Percentiles rank a stretch among this genome's conserved stretches.
phyloP scores from a whole-genome alignment of 2,329 filamentous ascomycete genomes.

The Fusarium sororula region DNA sequence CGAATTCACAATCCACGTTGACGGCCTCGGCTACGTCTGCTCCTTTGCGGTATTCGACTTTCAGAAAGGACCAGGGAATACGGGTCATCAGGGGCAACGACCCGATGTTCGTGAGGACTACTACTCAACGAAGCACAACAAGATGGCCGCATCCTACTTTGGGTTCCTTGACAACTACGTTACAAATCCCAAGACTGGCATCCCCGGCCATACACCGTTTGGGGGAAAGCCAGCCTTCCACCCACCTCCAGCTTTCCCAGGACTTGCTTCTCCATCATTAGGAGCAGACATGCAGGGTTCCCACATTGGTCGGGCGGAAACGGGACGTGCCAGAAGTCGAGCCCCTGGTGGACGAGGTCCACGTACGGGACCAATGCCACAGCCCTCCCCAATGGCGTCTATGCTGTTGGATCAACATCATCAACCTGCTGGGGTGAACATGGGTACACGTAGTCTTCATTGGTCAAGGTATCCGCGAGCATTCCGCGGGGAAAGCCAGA shows the following conservation, averaged over 20 bases:
- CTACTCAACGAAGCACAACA: conserved; percentile 93
- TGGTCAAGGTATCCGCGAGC: conserved; percentile 55
- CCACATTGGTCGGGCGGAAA: conserved; percentile 52
- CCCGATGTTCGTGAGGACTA: conserved; percentile 88
- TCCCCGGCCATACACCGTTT: conserved; percentile 68
- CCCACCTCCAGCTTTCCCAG: conserved; percentile 79
- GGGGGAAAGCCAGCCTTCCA: conserved; percentile 69
- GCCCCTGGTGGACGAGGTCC: conserved; percentile 46
- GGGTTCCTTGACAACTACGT: conserved; percentile 95
- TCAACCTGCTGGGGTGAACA: conserved; percentile 66
- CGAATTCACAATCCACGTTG: conserved; percentile 96
- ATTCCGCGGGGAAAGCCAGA: conserved; percentile 59
- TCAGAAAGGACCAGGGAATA: conserved; percentile 74
- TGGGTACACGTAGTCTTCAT: conserved; percentile 57
- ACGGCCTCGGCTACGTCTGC: conserved; percentile 94
- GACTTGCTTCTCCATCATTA: conserved; percentile 69
- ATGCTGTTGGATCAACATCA: conserved; percentile 80
- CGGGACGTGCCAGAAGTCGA: conserved; percentile 56
- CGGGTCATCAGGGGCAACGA: conserved; percentile 50
- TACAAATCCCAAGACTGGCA: conserved; percentile 74
- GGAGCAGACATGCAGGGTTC: conserved; percentile 66
- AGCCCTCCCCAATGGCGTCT: conserved; percentile 74
- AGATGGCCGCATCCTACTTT: conserved; percentile 97
- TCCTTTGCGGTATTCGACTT: conserved; percentile 98
- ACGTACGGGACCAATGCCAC: conserved; percentile 52